Base-by-base conservation (phyloP, 352 stramenopile species). In the Pythium rhizo-oryzae region DNA sequence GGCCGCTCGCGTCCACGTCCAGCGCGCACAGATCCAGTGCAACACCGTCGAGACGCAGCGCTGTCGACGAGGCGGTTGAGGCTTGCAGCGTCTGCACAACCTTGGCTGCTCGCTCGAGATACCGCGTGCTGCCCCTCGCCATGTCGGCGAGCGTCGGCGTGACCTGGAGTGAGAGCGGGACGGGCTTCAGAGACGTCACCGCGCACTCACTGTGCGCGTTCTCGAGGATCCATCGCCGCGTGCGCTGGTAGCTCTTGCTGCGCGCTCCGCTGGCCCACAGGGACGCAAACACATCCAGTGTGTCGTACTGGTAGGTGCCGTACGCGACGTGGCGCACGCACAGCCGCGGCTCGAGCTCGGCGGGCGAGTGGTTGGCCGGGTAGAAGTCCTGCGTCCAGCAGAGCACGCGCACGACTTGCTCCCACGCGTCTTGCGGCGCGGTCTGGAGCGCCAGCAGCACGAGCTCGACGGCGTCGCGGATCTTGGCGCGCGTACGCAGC, bases 381-480 rank as follows among this genome's bases (percentile, higher is more conserved):
- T 55, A 72, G n/a, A 72, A 72, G 66, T 72, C 46, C 21, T 19
- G 54, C 4, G 59, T 67, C 12, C 41, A 21, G 25, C 66, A 72
- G 16, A 72, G 46, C 24, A 67, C 66, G 24, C 59, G 59, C 41
- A 72, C 59, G 39, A 72, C 33, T 41, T 67, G 59, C 23, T 72
- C 66, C 66, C 66, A 72, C 16, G 66, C 66, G 19, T 71, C 37
- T 9, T 33, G 12, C 25, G 66, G 66, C 8, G 59, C 54, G 2
- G 60, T 23, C 18, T 50, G 25, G 5, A 72, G 52, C 28, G 59
- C 52, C 24, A 72, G 13, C 37, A 67, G 19, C 39, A 72, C 66
- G 12, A 72, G 66, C 21, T 72, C 66, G 11, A 67, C 50, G 21
- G 66, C 66, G 19, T 67, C 66, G 19, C 66, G 66, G 47, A 72